These are phyloP conservation scores for Pichia californica DNA, from an alignment of 805 yeast species.

Conservation along the genomic window DNA sequence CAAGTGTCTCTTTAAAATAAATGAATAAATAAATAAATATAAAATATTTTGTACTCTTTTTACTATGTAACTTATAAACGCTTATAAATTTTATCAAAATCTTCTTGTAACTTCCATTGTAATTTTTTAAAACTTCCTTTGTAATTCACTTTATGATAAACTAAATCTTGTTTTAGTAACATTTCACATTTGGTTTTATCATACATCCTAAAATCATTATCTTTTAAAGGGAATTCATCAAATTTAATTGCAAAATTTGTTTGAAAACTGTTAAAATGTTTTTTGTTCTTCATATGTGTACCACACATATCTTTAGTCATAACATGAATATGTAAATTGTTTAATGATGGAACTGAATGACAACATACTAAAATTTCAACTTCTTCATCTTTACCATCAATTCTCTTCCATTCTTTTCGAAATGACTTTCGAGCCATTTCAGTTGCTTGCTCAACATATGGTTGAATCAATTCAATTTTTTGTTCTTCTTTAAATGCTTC, in stretches of 20 bases:
- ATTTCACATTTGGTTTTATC: slow-evolving; percentile 27
- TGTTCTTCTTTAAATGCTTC: slow-evolving; percentile 36
- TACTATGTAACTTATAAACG: slow-evolving; percentile 1
- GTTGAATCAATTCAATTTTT: slow-evolving; percentile 25
- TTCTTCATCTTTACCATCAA: slow-evolving; percentile 18
- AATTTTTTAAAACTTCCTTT: slow-evolving; percentile 36
- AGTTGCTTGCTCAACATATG: slow-evolving; percentile 35
- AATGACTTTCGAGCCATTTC: slow-evolving; percentile 15
- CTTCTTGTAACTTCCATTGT: slow-evolving; percentile 35
- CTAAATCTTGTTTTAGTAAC: slow-evolving; percentile 28
- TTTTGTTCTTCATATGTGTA: slow-evolving; percentile 46
- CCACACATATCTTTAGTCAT: slow-evolving; percentile 59
- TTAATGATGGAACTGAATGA: slow-evolving; percentile 65
- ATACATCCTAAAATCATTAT: slow-evolving; percentile 36
- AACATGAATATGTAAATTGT: slow-evolving; percentile 67
- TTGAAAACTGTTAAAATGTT: slow-evolving; percentile 67
- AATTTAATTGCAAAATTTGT: slow-evolving; percentile 58
- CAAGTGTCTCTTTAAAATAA: slow-evolving; percentile 4
- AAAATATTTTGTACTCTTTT: not conserved
- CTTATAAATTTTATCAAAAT: slow-evolving; percentile 20
- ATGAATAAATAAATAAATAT: too few relatives aligned
- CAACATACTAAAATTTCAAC: slow-evolving; percentile 47
- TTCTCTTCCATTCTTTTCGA: slow-evolving; percentile 10
- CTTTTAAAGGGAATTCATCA: slow-evolving; percentile 39
- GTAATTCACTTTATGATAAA: slow-evolving; percentile 36